Conservation (phyloP, 257 asterid genomes). For the Solanum piurae region DNA sequence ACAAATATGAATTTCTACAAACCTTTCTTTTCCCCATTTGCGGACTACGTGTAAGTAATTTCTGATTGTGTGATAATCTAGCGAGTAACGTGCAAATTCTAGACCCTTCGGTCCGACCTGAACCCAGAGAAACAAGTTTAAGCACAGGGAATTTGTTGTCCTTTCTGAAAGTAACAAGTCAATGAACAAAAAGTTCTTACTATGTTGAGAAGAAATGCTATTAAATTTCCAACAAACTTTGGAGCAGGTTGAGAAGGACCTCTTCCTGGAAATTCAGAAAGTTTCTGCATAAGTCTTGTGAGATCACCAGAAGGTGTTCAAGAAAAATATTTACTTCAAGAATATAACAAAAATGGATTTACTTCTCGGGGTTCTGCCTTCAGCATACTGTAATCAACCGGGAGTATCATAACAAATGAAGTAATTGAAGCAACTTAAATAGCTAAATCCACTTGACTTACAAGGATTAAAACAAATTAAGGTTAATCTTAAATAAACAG, state of each 20-base stretch:
- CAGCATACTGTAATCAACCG: not conserved
- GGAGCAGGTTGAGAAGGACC: conserved; percentile 92
- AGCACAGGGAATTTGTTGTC: not conserved
- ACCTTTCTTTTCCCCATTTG: conserved; percentile 88
- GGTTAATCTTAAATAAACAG: not conserved
- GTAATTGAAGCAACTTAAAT: not conserved
- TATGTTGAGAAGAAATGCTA: conserved; percentile 74
- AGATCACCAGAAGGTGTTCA: not conserved
- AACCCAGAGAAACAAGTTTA: conserved; percentile 8
- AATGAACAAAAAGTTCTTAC: conserved; percentile 27
- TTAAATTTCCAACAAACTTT: conserved; percentile 62
- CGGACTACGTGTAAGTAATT: conserved; percentile 78
- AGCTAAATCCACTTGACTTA: not conserved
- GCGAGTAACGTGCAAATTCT: conserved; percentile 90
- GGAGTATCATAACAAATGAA: not conserved
- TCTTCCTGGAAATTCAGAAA: conserved; percentile 38
- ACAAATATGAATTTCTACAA: not conserved
- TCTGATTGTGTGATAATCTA: conserved; percentile 93
- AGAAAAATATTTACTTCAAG: not conserved
- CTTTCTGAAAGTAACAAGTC: not conserved
- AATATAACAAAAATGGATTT: not conserved
- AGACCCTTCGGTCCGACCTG: conserved; percentile 96
- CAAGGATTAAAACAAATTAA: not conserved
- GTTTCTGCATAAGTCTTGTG: not conserved
- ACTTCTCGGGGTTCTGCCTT: not conserved